Conservation (phyloP, 2,329 filamentous ascomycete species). For the Nectriaceae sp. region DNA sequence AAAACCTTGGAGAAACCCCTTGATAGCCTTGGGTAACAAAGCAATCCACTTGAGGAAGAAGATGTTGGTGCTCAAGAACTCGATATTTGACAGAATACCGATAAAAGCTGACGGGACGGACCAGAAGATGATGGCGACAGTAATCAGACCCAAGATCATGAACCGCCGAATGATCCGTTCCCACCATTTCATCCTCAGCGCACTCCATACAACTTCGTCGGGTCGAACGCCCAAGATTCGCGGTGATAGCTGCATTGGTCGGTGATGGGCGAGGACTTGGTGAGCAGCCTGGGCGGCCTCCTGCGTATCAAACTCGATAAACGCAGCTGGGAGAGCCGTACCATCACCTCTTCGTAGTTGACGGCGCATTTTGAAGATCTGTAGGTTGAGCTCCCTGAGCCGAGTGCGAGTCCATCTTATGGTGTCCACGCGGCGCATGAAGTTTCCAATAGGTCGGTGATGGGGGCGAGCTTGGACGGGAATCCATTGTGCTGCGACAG, state of each 20-base stretch:
- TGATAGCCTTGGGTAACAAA: conserved; percentile 67
- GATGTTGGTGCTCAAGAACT: conserved; percentile 60
- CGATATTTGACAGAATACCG: conserved; percentile 83
- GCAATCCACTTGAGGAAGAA: conserved; percentile 76
- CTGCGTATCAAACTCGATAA: conserved; percentile 86
- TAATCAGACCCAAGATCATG: conserved; percentile 69
- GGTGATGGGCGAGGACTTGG: conserved; percentile 85
- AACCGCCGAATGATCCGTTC: conserved; percentile 75
- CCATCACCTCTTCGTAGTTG: conserved; percentile 72
- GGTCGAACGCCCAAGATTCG: conserved; percentile 83
- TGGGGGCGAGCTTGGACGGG: conserved; percentile 72
- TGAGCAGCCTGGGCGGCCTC: conserved; percentile 83
- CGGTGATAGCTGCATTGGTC: conserved; percentile 82
- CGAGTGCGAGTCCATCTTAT: conserved; percentile 81
- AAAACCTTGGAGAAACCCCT: conserved; percentile 83
- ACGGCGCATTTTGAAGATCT: conserved; percentile 66
- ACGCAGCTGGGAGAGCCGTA: conserved; percentile 73
- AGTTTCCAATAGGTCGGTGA: conserved; percentile 65
- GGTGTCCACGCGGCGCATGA: conserved; percentile 89
- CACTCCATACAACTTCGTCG: conserved; percentile 83
- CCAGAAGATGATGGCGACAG: conserved; percentile 86
- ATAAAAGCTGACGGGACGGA: conserved; percentile 74
- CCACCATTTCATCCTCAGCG: conserved; percentile 84
- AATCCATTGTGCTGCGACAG: conserved; percentile 74
- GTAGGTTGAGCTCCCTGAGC: conserved; percentile 40